A percentile compares a stretch with the other conserved stretches of the same genome.
These are phyloP conservation scores for Aurantiochytrium sp. DNA, from an alignment of 108 stramenopile species.

Conservation along the genomic window DNA sequence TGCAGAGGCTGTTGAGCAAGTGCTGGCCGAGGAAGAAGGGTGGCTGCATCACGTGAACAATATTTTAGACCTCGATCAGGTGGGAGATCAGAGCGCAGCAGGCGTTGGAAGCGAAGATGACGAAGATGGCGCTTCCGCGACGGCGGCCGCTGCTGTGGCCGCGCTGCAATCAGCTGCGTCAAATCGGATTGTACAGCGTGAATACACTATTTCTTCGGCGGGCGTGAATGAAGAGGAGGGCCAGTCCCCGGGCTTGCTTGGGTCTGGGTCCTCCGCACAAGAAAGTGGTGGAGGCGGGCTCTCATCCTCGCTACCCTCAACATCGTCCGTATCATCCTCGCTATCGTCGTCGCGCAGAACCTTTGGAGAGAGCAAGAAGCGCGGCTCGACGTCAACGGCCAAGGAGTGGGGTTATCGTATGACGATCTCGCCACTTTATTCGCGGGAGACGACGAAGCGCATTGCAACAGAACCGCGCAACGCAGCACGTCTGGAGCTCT, in stretches of 20 bases:
- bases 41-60: neutral
- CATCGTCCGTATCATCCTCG: neutral
- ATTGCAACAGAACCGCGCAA: neutral
- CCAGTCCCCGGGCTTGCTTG: neutral
- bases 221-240: neutral
- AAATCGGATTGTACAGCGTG: neutral
- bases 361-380: neutral
- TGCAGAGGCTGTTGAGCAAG: neutral
- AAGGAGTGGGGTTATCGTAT: conserved; percentile 16
- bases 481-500: neutral
- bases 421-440: neutral
- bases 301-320: no score
- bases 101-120: neutral
- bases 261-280: neutral
- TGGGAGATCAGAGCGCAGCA: neutral
- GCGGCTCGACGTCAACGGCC: neutral
- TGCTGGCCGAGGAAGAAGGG: neutral
- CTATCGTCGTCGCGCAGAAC: neutral
- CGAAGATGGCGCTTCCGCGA: neutral
- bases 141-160: conserved; percentile 9
- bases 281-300: no score
- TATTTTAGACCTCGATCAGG: neutral
- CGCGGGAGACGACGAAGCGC: conserved; percentile 1
- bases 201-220: neutral
- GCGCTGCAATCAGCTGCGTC: neutral